These are phyloP conservation scores for Trametes polyzona DNA, from an alignment of 1,284 basidiomycete genomes.

Conservation along the genomic window DNA sequence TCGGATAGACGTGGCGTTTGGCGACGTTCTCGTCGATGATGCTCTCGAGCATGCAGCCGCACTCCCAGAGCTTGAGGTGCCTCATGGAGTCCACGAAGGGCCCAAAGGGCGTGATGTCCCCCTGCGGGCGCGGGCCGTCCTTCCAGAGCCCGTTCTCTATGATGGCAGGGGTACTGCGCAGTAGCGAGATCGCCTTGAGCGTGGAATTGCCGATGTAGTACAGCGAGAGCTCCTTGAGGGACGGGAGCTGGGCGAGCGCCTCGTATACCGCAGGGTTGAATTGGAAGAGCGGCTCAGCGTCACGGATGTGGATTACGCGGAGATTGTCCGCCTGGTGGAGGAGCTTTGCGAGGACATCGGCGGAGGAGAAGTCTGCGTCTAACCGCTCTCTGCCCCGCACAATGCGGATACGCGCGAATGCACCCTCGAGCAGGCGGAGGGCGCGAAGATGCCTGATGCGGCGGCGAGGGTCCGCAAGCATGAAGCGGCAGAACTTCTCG, in stretches of 20 bases:
- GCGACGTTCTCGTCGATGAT: slow-evolving; percentile 27
- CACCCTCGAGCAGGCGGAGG: slow-evolving; percentile 28
- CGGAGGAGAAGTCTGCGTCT: slow-evolving; percentile 27
- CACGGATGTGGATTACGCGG: slow-evolving; percentile 27
- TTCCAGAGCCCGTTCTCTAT: slow-evolving; percentile 32
- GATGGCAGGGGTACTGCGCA: slow-evolving; percentile 23
- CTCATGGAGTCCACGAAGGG: slow-evolving; percentile 21
- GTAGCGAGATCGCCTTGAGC: slow-evolving; percentile 28
- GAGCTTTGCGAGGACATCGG: slow-evolving; percentile 25
- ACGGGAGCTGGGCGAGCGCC: slow-evolving; percentile 22
- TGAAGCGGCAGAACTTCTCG: slow-evolving; percentile 22
- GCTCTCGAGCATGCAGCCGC: slow-evolving; percentile 30
- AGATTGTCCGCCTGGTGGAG: slow-evolving; percentile 26
- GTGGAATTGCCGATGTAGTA: slow-evolving; percentile 30
- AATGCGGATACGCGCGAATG: slow-evolving; percentile 22
- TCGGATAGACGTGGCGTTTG: slow-evolving; percentile 23
- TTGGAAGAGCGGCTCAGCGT: slow-evolving; percentile 30
- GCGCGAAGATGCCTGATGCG: slow-evolving; percentile 22
- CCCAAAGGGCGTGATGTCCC: slow-evolving; percentile 27
- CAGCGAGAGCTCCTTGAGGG: slow-evolving; percentile 26
- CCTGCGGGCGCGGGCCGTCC: slow-evolving; percentile 29
- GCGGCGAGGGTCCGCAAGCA: slow-evolving; percentile 20
- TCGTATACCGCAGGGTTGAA: slow-evolving; percentile 26
- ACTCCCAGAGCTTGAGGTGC: slow-evolving; percentile 31
- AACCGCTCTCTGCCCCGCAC: slow-evolving; percentile 15